Evolutionary conservation across 2,329 filamentous ascomycete species (phyloP), one percentile per base, ranked within the genome.

Genomic region (Pseudohalonectria lignicola): DNA sequence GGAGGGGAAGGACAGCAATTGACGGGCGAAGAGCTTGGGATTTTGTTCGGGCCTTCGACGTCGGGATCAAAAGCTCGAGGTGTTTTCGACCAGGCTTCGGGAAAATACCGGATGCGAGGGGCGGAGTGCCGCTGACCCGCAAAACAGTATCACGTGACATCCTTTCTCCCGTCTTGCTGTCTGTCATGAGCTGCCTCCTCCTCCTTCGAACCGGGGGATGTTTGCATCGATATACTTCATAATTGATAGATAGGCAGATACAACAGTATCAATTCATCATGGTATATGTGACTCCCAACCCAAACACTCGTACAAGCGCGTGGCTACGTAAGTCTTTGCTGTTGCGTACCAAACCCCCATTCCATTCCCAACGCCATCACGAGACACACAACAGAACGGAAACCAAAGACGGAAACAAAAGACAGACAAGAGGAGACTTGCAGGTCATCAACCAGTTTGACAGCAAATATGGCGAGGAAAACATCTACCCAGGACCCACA

Each of bases 41-140:
- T 13, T 23, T 21, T 23, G 32, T 15, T 23, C 26, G 19, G 16
- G 20, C 32, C 19, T 34, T 34, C 32, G 17, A 34, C 26, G 15
- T 19, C 28, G 13, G 20, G 13, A 18, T 15, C 23, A 19, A 34
- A 34, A 34, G 32, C 32, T 34, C 26, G 31, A 21, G 31, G 18
- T 21, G 31, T 34, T 34, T 34, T 34, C 31, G 19, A 34, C n/a
- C 31, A 19, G 23, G 23, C n/a, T n/a, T n/a, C 31, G 31, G 31
- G 31, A 21, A 34, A 34, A 34, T 23, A 13, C 19, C 31, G 31
- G 30, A n/a, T n/a, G n/a, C n/a, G n/a, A n/a, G n/a, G n/a, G n/a
- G n/a, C n/a, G n/a, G n/a, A n/a, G n/a, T n/a, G n/a, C n/a, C n/a
- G n/a, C n/a, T n/a, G n/a, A n/a, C n/a, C n/a, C n/a, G n/a, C n/a